Evolutionary conservation across 208 protist genomes (phyloP), one percentile per base, ranked within the genome.

Genomic region (Acanthamoeba pearcei): DNA sequence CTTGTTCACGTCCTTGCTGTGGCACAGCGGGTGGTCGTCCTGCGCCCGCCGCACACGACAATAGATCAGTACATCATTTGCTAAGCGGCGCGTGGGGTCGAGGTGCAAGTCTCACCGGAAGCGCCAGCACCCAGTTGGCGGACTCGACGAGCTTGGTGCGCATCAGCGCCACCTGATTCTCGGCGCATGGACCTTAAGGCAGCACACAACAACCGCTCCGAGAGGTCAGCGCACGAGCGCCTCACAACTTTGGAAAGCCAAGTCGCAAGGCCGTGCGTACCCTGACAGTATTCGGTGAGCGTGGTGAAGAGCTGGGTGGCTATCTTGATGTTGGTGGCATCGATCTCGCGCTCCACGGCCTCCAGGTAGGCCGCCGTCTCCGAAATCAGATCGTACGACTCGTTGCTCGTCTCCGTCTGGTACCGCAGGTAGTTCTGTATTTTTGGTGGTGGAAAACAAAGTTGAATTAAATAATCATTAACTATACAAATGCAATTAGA

Each of bases 311-410:
- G 64, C 68, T 94, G 89, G 17, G 27, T 74, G 35, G 70, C 89
- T 3, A 80, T 94, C 27, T 94, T 60, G 64, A 94, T 80, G 51
- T 94, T 94, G 42, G 57, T 80, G 35, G 89, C 64, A 32, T 80
- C 66, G 68, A 94, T 94, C 27, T 94, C 57, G 17, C 66, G 29
- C 64, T 94, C 89, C 62, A 94, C 32, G 60, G 89, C 89, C 57
- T 94, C 66, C 51, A 94, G 38, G 35, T 94, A 94, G 35, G n/a
- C n/a, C n/a, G 66, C 89, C 32, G 66, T 80, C 89, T 94, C 89
- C 29, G 46, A 55, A 17, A 94, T 80, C 38, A 94, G 19, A 35
- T 94, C 66, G 35, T 82, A 94, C 1, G 64, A 82, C 66, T 94
- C 66, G 27, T 15, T 24, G 57, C 85, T 91, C 13, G 38, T 88